Base-by-base conservation (phyloP, 768 basidiomycete genomes). In the Amyloporia xantha region DNA sequence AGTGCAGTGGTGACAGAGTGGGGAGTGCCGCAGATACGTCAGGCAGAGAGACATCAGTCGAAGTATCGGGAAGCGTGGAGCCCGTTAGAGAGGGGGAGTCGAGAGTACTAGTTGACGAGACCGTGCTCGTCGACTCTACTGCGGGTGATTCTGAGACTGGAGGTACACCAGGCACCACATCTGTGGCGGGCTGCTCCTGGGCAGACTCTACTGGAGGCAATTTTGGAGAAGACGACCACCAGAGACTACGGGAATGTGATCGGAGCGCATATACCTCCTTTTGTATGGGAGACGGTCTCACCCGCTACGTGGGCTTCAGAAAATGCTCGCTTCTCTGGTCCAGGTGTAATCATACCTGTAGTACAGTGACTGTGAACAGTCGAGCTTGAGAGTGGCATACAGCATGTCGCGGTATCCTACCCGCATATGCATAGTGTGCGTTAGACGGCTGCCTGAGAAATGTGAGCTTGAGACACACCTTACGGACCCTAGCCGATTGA, bases 1-100 rank as follows among this genome's bases (percentile, higher is more conserved):
- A 81, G 53, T 87, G 78, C 4, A 88, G 65, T 1, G 83, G 75
- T 20, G 75, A 35, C 3, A 54, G 56, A 23, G 55, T 36, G 4
- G 53, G 39, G 2, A 57, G 40, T 5, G 40, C 39, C 4, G 41
- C 24, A 28, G 54, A 42, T 5, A 52, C 12, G 41, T 53, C 58
- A 13, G 56, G 26, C 2, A 58, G 44, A 5, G 49, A 38, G 4
- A 39, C 40, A 4, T 55, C 54, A 3, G 49, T 23, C 4, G 50
- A 43, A 47, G 53, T 10, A 11, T 11, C 30, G 40, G 36, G 25
- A 5, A 49, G 20, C 9, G 37, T 44, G 5, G 50, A 19, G 23
- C 44, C 49, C 15, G 51, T 37, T 17, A 40, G 41, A 20, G 54
- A 51, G 33, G 44, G 41, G 20, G 49, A 28, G 13, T 57, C 56